A percentile compares a stretch with the other conserved stretches of the same genome.
Conservation (phyloP, 148 eudicot species). For the Beta vulgaris region DNA sequence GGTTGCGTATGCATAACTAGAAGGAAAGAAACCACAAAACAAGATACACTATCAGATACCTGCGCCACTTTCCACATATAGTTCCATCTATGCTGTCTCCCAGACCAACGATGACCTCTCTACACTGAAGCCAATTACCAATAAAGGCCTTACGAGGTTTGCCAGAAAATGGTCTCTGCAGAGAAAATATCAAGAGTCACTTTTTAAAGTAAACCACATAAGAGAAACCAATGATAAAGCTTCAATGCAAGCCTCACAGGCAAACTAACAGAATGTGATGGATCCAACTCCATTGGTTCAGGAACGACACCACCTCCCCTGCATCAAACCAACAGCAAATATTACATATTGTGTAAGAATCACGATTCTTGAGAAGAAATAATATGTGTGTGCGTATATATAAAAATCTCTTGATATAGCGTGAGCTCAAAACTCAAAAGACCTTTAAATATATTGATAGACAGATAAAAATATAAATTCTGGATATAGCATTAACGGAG, state of each 20-base stretch:
- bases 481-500: too few species aligned
- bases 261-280: constrained; percentile 28
- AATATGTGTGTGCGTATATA: too few species aligned
- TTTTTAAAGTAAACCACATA: background rate
- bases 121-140: constrained; percentile 95
- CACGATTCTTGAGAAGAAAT: background rate
- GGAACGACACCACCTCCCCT: constrained; percentile 44
- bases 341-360: background rate
- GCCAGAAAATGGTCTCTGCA: constrained; percentile 40
- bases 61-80: constrained; percentile 96
- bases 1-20: background rate
- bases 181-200: background rate
- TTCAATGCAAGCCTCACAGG: constrained; percentile 41
- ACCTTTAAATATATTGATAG: too few species aligned
- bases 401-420: too few species aligned
- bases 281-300: constrained; percentile 48
- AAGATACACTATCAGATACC: constrained; percentile 38
- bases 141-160: constrained; percentile 51
- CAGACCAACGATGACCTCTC: constrained; percentile 49
- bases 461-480: too few species aligned
- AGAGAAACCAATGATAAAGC: constrained; percentile 6
- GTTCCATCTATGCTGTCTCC: constrained; percentile 63
- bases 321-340: constrained; percentile 33
- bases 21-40: background rate
- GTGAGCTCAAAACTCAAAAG: too few species aligned